Percentiles rank a stretch among this genome's conserved stretches.
These are phyloP conservation scores for Pleurotus salmoneostramineus DNA, from an alignment of 768 basidiomycete species.

Conservation along the genomic window DNA sequence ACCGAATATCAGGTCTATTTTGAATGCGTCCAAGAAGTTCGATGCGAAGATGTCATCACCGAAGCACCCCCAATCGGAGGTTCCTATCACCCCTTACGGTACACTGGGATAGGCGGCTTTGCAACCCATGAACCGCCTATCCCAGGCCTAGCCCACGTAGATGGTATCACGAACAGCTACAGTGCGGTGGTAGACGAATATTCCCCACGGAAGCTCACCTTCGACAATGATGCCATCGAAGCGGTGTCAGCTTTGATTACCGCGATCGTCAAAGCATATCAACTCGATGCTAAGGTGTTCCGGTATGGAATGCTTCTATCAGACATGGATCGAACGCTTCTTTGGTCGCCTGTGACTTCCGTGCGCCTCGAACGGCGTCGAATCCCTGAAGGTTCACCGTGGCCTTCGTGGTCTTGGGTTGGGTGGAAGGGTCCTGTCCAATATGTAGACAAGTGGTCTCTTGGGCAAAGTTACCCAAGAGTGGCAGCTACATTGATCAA, in stretches of 20 bases:
- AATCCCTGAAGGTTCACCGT: not conserved
- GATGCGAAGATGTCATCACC: not conserved
- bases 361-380: not conserved
- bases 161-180: not conserved
- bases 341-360: not conserved
- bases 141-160: not conserved
- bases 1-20: constrained; percentile 1
- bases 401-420: not conserved
- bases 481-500: not conserved
- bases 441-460: not conserved
- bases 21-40: not conserved
- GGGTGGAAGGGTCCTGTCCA: not conserved
- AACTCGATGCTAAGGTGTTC: not conserved
- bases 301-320: not conserved
- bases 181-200: not conserved
- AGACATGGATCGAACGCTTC: not conserved
- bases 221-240: not conserved
- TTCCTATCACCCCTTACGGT: not conserved
- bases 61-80: not conserved
- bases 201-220: not conserved
- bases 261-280: not conserved
- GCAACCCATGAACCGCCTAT: not conserved
- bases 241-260: not conserved
- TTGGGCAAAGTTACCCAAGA: not conserved
- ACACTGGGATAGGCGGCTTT: not conserved